Base-by-base conservation (phyloP, 2,329 filamentous ascomycete genomes). In the Ophiostoma piceae region DNA sequence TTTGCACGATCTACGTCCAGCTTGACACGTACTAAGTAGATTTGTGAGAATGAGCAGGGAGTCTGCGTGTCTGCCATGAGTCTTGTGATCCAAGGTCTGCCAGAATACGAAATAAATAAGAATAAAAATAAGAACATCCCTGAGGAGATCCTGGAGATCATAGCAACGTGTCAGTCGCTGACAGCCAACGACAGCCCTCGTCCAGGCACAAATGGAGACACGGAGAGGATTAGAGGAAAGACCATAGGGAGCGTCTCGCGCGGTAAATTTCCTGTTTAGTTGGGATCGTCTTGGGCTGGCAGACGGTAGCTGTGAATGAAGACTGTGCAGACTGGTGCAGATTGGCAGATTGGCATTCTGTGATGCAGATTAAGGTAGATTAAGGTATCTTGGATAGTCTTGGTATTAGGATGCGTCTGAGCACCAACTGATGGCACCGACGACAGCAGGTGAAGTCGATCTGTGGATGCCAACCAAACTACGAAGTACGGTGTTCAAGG, bases 91-190 rank as follows among this genome's bases (percentile, higher is more conserved):
- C 19, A 47, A n/a, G 16, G 0, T 47, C 43, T 47, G 19, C 43
- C 11, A 41, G 8, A 41, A 32, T 41, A 37, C 12, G 9, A 41
- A 51, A 51, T 51, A 57, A 11, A 11, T 26, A 29, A n/a, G n/a
- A 9, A 54, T n/a, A n/a, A 54, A 29, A 57, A 57, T 57, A 67
- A 67, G 29, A n/a, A 29, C 43, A 57, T 57, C 51, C 51, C 51
- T 57, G 51, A 14, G 51, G 22, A 12, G n/a, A 26, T 57, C 51
- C 29, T 57, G 51, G 51, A 57, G 22, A 57, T 57, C 51, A 26
- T 5, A 57, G 51, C 51, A 57, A 57, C 51, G 51, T 57, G n/a
- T 57, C 16, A 26, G 9, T n/a, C 11, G 8, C 8, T 3, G 26
- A 51, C 1, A 14, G 12, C 39, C 8, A 14, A 14, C 39, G 12